These are phyloP conservation scores for Wickerhamiella pararugosa DNA, from an alignment of 1,139 yeast genomes.

Conservation along the genomic window DNA sequence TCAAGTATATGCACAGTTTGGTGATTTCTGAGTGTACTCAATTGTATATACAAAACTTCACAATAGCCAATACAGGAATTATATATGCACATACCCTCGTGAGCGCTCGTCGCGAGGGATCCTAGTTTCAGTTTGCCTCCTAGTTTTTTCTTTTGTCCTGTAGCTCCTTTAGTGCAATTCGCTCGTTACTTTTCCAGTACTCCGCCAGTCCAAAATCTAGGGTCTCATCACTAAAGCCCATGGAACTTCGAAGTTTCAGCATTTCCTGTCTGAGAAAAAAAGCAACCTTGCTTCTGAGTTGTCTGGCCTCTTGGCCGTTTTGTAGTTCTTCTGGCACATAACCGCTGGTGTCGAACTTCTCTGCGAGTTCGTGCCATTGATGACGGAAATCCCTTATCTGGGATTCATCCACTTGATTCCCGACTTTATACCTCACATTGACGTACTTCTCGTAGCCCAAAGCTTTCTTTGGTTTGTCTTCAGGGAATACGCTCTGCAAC, in stretches of 20 bases:
- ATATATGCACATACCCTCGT: no score
- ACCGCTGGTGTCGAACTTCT: conserved; percentile 26
- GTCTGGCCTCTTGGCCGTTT: conserved; percentile 46
- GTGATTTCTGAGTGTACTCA: no score
- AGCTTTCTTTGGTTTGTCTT: conserved; percentile 28
- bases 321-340: conserved; percentile 51
- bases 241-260: conserved; percentile 39
- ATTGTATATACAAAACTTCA: no score
- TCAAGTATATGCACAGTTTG: no score
- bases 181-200: conserved; percentile 6
- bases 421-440: conserved; percentile 54
- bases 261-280: conserved; percentile 51
- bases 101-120: not conserved
- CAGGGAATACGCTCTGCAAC: conserved; percentile 78
- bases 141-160: not conserved
- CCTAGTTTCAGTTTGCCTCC: no score
- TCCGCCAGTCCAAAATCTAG: conserved; percentile 1
- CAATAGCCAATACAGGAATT: no score
- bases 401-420: conserved; percentile 51
- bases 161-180: conserved; percentile 5
- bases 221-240: conserved; percentile 28
- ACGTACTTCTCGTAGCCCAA: conserved; percentile 56
- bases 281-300: conserved; percentile 56
- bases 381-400: conserved; percentile 44
- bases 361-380: conserved; percentile 53